Percentiles rank a stretch among this genome's conserved stretches.
phyloP scores from a whole-genome alignment of 257 asterid species.

The Orobanche coerulescens region DNA sequence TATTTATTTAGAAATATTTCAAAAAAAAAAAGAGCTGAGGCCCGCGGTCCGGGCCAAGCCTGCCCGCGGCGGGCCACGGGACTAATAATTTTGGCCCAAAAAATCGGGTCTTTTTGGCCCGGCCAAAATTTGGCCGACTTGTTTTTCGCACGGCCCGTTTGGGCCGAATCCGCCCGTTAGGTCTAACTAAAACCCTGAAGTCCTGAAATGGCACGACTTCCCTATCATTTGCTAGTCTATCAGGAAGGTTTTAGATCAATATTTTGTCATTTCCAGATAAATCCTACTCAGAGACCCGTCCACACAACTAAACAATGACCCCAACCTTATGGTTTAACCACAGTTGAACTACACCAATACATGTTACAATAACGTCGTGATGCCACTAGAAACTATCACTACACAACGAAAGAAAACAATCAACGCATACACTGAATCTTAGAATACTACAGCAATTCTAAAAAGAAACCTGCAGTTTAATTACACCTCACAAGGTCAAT shows the following conservation, averaged over 20 bases:
- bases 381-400: neutral
- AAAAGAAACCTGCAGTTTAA: neutral
- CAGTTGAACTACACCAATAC: neutral
- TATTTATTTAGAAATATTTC: no score
- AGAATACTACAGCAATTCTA: neutral
- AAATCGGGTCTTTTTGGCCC: no score
- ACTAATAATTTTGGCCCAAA: no score
- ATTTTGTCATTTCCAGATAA: neutral
- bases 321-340: slow-evolving; percentile 6
- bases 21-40: no score
- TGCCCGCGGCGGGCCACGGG: no score
- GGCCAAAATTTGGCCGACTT: no score
- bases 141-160: no score
- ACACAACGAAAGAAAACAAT: neutral
- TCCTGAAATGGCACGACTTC: neutral
- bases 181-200: neutral
- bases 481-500: slow-evolving; percentile 1
- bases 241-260: no score
- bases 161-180: no score
- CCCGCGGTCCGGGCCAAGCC: no score
- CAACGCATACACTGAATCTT: slow-evolving; percentile 1
- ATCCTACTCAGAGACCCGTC: neutral
- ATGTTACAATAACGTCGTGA: neutral
- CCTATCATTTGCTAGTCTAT: neutral
- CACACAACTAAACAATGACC: neutral